phyloP scores from a whole-genome alignment of 2,329 filamentous ascomycete species.

The Cladosporium cucumerinum region DNA sequence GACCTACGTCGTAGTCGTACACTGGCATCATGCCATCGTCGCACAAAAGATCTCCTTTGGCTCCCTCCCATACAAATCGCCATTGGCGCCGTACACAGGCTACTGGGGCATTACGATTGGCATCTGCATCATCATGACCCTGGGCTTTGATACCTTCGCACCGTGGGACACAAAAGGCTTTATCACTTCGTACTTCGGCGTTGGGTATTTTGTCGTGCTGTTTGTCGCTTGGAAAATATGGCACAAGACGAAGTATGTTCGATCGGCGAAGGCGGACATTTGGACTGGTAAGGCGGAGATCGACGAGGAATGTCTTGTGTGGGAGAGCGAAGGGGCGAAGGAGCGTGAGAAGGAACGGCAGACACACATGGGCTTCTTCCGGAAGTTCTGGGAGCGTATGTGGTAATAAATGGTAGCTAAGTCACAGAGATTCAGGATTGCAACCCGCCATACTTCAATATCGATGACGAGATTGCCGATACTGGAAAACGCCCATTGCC shows the following conservation, averaged over 20 bases:
- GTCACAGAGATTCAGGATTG: neutral
- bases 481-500: neutral
- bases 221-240: slow-evolving; percentile 64
- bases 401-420: neutral
- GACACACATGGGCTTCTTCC: slow-evolving; percentile 17
- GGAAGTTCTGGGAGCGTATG: slow-evolving; percentile 5
- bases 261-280: slow-evolving; percentile 43
- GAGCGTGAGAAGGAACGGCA: slow-evolving; percentile 24
- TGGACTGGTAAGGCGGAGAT: slow-evolving; percentile 47
- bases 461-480: neutral
- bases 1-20: slow-evolving; percentile 30
- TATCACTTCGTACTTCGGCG: slow-evolving; percentile 41
- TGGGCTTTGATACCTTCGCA: slow-evolving; percentile 56
- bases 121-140: slow-evolving; percentile 59
- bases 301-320: slow-evolving; percentile 37
- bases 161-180: slow-evolving; percentile 47
- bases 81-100: slow-evolving; percentile 53
- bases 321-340: slow-evolving; percentile 8
- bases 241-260: slow-evolving; percentile 56
- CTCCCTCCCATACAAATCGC: slow-evolving; percentile 49
- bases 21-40: slow-evolving; percentile 51
- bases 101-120: slow-evolving; percentile 51
- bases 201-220: slow-evolving; percentile 41
- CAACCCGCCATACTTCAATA: neutral
- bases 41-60: slow-evolving; percentile 46